Evolutionary conservation across 495 filamentous ascomycete species (phyloP), one percentile per base, ranked within the genome.

Genomic region (Cairneyella variabilis): DNA sequence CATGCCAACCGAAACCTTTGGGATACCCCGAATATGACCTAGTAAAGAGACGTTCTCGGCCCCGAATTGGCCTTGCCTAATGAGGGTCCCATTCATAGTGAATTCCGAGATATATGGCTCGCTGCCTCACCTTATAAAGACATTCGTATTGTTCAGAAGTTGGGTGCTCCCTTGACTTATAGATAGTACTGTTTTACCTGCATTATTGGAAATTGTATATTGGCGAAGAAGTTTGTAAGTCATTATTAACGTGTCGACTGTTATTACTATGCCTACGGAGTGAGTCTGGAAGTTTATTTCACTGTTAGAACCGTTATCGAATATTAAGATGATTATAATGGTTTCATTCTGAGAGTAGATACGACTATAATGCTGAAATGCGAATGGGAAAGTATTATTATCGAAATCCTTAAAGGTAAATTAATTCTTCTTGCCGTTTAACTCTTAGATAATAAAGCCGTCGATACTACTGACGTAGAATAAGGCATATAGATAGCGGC

Each of bases 351-450:
- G 26, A 27, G 37, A 62, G 14, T 60, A 60, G 67, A 70, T 69
- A 40, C 77, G 71, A 21, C 73, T 76, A 46, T 80, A 69, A 54
- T 80, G 78, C 58, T 82, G 78, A 71, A 73, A 80, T 32, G 66
- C 56, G 46, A 81, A 77, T 36, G 67, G 68, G 1, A 71, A 75
- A 1, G 69, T 73, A 3, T 63, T 51, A 34, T 76, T 71, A 5
- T 49, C 39, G 50, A 79, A 83, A 10, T 70, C 57, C n/a, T n/a
- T n/a, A n/a, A n/a, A n/a, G n/a, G n/a, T n/a, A n/a, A n/a, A n/a
- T n/a, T n/a, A n/a, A 44, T 72, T 78, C 3, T 64, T 38, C 25
- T 67, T 70, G 9, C 69, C 74, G 30, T 69, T 71, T 0, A 76
- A 57, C 0, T 61, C 64, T 75, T 73, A 77, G 14, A 70, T 58